Percentiles rank a stretch among this genome's conserved stretches.
Evolutionary conservation across 176 grass and related monocot genomes (phyloP).

Genomic region (Avena atlantica): DNA sequence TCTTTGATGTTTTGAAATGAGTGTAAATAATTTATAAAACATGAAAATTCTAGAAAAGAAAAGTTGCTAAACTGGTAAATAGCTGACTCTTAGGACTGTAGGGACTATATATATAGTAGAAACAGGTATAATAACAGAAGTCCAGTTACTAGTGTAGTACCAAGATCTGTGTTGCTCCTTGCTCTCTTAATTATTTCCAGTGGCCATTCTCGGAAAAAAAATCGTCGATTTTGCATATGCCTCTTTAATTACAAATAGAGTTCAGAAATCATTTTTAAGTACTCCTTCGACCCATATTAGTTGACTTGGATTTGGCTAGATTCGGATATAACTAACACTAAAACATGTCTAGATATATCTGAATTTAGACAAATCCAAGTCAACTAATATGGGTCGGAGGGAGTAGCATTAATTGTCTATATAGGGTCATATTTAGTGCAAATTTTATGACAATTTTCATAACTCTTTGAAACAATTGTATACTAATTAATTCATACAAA

Average conservation of each 20-base stretch:
- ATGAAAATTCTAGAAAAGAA: neutral
- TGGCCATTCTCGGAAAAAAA: too few relatives aligned
- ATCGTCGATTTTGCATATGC: neutral
- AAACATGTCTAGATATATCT: too few relatives aligned
- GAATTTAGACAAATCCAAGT: too few relatives aligned
- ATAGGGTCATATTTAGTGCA: neutral
- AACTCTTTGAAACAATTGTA: neutral
- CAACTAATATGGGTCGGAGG: neutral
- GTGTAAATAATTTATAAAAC: neutral
- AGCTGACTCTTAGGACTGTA: neutral
- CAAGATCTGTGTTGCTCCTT: neutral
- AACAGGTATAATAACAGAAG: neutral
- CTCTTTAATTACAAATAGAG: neutral
- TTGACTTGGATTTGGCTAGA: too few relatives aligned
- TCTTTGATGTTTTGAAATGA: neutral
- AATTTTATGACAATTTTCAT: neutral
- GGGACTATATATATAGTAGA: neutral
- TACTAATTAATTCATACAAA: neutral
- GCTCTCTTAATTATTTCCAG: neutral
- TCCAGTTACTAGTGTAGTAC: neutral
- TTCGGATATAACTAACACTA: too few relatives aligned
- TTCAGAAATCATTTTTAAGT: neutral
- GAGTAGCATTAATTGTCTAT: neutral
- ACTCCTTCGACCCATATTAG: too few relatives aligned
- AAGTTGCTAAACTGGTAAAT: neutral